Conservation (phyloP, 2,329 filamentous ascomycete genomes). For the Sclerotinia sclerotiorum region DNA sequence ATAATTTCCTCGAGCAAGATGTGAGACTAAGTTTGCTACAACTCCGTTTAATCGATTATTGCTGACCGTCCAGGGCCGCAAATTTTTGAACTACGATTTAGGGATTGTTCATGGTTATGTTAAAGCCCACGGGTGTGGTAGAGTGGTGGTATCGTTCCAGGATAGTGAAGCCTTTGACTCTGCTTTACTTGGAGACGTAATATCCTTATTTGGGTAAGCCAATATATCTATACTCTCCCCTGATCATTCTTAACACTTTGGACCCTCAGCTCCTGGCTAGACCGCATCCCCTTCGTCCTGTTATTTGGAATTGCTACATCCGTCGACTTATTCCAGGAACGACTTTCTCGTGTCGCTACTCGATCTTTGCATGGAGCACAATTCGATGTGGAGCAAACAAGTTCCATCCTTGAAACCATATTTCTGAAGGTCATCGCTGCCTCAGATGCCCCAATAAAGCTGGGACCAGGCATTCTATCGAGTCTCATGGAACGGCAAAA, state of each 20-base stretch:
- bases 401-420: slow-evolving; percentile 69
- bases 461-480: slow-evolving; percentile 64
- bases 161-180: slow-evolving; percentile 82
- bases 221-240: neutral
- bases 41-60: neutral
- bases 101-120: slow-evolving; percentile 65
- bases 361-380: slow-evolving; percentile 67
- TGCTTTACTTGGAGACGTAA: slow-evolving; percentile 67
- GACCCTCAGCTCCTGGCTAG: slow-evolving; percentile 59
- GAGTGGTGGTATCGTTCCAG: slow-evolving; percentile 71
- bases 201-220: slow-evolving; percentile 65
- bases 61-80: slow-evolving; percentile 51
- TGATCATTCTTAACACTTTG: slow-evolving; percentile 9
- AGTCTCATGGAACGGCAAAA: slow-evolving; percentile 69
- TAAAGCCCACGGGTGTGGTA: slow-evolving; percentile 52
- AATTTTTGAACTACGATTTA: slow-evolving; percentile 75
- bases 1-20: slow-evolving; percentile 48
- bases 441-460: slow-evolving; percentile 54
- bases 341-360: slow-evolving; percentile 67
- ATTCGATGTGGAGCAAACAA: slow-evolving; percentile 75
- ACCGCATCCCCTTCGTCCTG: slow-evolving; percentile 73
- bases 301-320: slow-evolving; percentile 81
- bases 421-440: slow-evolving; percentile 65
- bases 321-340: slow-evolving; percentile 73
- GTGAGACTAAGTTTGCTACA: slow-evolving; percentile 42